Evolutionary conservation across 495 filamentous ascomycete genomes (phyloP).

Genomic region (Bacidia rubella): DNA sequence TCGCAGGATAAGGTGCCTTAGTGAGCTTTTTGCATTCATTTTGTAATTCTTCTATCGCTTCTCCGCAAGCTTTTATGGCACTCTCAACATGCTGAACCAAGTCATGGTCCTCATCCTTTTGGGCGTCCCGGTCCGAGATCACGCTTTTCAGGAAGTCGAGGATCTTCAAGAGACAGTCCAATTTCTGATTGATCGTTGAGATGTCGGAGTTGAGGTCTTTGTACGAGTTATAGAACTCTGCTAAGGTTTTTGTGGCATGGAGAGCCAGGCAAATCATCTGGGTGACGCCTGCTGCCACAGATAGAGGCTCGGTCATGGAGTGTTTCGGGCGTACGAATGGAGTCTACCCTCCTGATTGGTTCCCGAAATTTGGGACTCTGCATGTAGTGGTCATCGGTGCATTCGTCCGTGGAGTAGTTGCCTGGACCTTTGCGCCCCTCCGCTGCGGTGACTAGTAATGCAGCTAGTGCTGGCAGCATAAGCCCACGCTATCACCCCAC

Average conservation of each 20-base stretch:
- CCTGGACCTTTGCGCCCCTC: too few species aligned
- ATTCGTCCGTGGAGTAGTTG: too few species aligned
- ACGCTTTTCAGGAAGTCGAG: conserved; percentile 16
- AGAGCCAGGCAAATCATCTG: conserved; percentile 24
- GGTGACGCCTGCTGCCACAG: conserved; percentile 20
- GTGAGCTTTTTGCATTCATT: conserved; percentile 18
- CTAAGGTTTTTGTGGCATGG: conserved; percentile 19
- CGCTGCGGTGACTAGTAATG: too few species aligned
- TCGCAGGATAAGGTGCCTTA: conserved; percentile 2
- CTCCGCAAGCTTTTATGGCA: conserved; percentile 16
- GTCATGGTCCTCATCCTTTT: conserved; percentile 14
- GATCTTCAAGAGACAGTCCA: conserved; percentile 14
- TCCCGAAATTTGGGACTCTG: too few species aligned
- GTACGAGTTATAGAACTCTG: conserved; percentile 21
- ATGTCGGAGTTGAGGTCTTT: conserved; percentile 16
- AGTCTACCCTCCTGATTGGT: too few species aligned
- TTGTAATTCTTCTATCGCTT: conserved; percentile 22
- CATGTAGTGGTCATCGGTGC: too few species aligned
- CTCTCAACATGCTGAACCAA: conserved; percentile 19
- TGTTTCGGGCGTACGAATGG: too few species aligned
- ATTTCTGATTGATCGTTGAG: conserved; percentile 6
- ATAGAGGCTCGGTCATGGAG: conserved; percentile 22
- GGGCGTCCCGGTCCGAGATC: conserved; percentile 15
- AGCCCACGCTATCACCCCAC: too few species aligned
- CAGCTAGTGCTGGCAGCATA: too few species aligned